phyloP scores from a whole-genome alignment of 108 stramenopile species.

The Parietichytrium sp. region DNA sequence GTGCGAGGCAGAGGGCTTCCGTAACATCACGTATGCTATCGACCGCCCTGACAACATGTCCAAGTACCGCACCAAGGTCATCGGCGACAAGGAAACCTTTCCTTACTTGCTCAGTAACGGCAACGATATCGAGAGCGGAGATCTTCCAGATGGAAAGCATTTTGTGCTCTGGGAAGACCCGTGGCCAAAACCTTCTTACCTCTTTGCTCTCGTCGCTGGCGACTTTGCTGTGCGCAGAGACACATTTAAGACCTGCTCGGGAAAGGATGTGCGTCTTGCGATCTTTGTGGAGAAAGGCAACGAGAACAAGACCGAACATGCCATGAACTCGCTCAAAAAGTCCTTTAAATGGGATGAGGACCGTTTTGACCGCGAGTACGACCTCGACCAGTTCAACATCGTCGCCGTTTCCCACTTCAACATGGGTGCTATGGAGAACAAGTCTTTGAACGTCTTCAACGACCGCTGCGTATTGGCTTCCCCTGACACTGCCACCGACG shows the following conservation, averaged over 20 bases:
- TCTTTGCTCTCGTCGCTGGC: conserved; percentile 90
- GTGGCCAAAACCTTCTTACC: conserved; percentile 87
- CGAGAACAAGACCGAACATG: conserved; percentile 77
- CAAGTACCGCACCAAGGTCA: conserved; percentile 70
- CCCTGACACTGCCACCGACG: conserved; percentile 80
- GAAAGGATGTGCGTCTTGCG: conserved; percentile 73
- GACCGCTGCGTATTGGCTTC: conserved; percentile 91
- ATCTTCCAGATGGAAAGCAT: conserved; percentile 55
- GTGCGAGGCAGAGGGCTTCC: conserved; percentile 74
- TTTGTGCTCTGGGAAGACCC: conserved; percentile 89
- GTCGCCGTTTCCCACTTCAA: conserved; percentile 71
- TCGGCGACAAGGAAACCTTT: conserved; percentile 71
- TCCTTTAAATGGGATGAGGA: conserved; percentile 93
- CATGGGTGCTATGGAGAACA: conserved; percentile 97
- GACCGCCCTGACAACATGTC: conserved; percentile 97
- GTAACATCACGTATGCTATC: conserved; percentile 85
- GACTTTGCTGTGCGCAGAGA: conserved; percentile 46
- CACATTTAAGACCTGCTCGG: conserved; percentile 67
- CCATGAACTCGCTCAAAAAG: conserved; percentile 79
- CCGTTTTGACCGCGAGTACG: conserved; percentile 87
- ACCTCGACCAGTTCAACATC: conserved; percentile 89
- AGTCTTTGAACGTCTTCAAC: conserved; percentile 88
- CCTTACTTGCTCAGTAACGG: conserved; percentile 88
- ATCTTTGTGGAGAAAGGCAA: conserved; percentile 79
- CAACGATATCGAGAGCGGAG: conserved; percentile 72